Conservation (phyloP, 768 basidiomycete species). For the Lyophyllum shimeji region DNA sequence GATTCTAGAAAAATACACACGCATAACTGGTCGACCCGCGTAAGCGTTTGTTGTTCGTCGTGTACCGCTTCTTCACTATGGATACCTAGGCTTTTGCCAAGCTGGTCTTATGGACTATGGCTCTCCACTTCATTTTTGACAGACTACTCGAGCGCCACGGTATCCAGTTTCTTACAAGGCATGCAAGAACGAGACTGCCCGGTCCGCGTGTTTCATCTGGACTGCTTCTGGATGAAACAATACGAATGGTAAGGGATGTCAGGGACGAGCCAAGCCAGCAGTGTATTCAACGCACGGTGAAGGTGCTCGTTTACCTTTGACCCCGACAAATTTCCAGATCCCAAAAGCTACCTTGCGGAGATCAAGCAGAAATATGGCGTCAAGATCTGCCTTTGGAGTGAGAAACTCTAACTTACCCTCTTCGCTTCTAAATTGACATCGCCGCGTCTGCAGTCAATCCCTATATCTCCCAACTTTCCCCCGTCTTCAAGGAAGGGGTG, state of each 20-base stretch:
- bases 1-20: slow-evolving; percentile 62
- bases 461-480: slow-evolving; percentile 68
- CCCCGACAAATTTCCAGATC: slow-evolving; percentile 74
- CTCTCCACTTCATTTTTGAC: slow-evolving; percentile 78
- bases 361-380: slow-evolving; percentile 64
- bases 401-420: slow-evolving; percentile 12
- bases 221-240: slow-evolving; percentile 78
- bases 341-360: slow-evolving; percentile 58
- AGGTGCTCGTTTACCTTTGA: slow-evolving; percentile 80
- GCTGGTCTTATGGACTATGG: slow-evolving; percentile 80
- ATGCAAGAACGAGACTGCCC: slow-evolving; percentile 63
- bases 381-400: slow-evolving; percentile 75
- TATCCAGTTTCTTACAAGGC: slow-evolving; percentile 67
- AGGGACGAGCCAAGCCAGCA: not conserved
- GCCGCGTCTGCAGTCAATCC: slow-evolving; percentile 54
- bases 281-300: slow-evolving; percentile 13
- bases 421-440: not conserved
- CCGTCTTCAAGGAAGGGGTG: slow-evolving; percentile 67
- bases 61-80: slow-evolving; percentile 15
- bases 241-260: slow-evolving; percentile 52
- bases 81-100: slow-evolving; percentile 54
- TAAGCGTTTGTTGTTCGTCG: slow-evolving; percentile 21
- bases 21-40: slow-evolving; percentile 64
- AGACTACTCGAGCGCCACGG: slow-evolving; percentile 65
- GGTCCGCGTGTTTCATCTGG: slow-evolving; percentile 73